These are phyloP conservation scores for Podospora appendiculata DNA, from an alignment of 495 filamentous ascomycete genomes.

Conservation along the genomic window DNA sequence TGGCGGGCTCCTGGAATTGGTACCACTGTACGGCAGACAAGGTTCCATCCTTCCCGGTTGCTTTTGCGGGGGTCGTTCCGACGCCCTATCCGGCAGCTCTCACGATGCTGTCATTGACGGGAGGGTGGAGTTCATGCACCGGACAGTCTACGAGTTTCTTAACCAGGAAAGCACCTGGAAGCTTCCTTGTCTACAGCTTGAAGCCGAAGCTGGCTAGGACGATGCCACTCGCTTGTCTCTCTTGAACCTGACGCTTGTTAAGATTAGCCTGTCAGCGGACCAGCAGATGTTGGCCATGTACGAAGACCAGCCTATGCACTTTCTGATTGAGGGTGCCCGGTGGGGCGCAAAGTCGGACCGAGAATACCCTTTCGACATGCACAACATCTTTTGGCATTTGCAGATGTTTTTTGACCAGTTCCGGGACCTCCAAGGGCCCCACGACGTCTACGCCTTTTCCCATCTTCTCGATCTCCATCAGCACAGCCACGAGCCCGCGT, in stretches of 20 bases:
- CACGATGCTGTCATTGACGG: neutral
- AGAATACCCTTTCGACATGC: too few relatives aligned
- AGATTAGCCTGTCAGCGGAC: neutral
- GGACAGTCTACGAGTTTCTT: constrained; percentile 18
- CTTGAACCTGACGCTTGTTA: neutral
- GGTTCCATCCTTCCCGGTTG: neutral
- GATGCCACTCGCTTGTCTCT: neutral
- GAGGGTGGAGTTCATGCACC: constrained; percentile 16
- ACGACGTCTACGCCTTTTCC: neutral
- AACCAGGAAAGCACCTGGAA: constrained; percentile 3
- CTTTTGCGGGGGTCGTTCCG: neutral
- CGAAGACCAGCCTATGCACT: neutral
- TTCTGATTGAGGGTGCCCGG: neutral
- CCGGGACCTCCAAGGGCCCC: neutral
- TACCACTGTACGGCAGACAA: too few relatives aligned
- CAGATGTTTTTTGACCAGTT: neutral
- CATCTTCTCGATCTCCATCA: too few relatives aligned
- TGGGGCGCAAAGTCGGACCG: too few relatives aligned
- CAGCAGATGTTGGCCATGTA: neutral
- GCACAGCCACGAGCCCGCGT: too few relatives aligned
- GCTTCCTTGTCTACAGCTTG: neutral
- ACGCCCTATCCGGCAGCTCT: neutral
- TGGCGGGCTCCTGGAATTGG: constrained; percentile 12
- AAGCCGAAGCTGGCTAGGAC: neutral
- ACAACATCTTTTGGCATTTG: neutral